phyloP scores from a whole-genome alignment of 75 land plant species.

The Pinus tabuliformis region DNA sequence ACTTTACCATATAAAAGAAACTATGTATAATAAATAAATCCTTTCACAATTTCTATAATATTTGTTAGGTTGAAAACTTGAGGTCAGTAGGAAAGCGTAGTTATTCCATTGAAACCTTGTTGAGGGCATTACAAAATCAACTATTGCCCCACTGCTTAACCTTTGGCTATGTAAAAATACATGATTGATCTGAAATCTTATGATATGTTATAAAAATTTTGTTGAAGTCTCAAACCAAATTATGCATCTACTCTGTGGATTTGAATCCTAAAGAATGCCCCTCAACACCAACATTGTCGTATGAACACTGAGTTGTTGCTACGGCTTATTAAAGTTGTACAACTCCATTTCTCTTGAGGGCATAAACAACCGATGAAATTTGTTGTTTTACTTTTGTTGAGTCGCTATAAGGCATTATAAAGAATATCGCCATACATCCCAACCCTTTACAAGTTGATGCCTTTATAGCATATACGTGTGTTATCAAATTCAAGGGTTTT shows the following conservation, averaged over 20 bases:
- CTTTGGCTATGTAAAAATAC: conserved; percentile 74
- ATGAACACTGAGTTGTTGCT: conserved; percentile 71
- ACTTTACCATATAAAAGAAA: too few relatives aligned
- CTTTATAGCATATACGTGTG: too few relatives aligned
- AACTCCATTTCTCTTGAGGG: conserved; percentile 53
- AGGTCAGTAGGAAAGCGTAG: conserved; percentile 78
- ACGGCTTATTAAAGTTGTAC: conserved; percentile 58
- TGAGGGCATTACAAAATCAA: conserved; percentile 75
- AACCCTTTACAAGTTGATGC: too few relatives aligned
- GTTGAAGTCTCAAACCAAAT: conserved; percentile 81
- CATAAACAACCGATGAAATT: conserved; percentile 24
- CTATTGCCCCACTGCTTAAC: conserved; percentile 82
- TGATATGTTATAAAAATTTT: conserved; percentile 75
- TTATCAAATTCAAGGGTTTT: too few relatives aligned
- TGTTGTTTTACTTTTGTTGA: conserved; percentile 35
- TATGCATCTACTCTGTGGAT: conserved; percentile 75
- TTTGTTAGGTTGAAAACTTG: conserved; percentile 82
- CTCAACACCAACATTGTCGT: conserved; percentile 58
- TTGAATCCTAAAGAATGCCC: conserved; percentile 48
- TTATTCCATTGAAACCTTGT: conserved; percentile 77
- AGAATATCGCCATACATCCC: conserved; percentile 70
- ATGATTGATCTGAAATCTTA: conserved; percentile 73
- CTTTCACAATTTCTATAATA: conserved; percentile 85
- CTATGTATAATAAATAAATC: neutral
- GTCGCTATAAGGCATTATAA: conserved; percentile 28